Conservation (phyloP, 2,329 filamentous ascomycete genomes). For the Chaetomiaceae sp. region DNA sequence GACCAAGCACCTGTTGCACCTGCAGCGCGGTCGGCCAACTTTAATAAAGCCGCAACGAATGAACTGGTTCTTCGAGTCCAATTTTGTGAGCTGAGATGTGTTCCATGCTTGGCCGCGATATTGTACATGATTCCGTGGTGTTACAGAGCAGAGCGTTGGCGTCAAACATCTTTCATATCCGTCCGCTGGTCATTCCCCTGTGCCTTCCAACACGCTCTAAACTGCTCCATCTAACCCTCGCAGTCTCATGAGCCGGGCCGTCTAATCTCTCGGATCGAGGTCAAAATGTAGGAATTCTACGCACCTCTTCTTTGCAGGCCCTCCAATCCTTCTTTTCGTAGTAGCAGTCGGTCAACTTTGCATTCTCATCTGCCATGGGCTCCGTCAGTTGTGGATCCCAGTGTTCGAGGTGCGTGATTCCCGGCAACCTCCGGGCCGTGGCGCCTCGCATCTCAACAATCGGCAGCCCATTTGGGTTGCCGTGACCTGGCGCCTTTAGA, state of each 20-base stretch:
- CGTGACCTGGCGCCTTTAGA: no score
- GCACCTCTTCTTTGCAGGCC: conserved; percentile 77
- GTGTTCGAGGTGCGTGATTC: background rate
- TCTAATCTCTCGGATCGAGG: background rate
- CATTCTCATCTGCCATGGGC: conserved; percentile 68
- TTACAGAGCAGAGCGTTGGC: background rate
- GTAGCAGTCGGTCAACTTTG: conserved; percentile 90
- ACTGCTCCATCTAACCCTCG: conserved; percentile 71
- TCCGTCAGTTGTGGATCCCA: conserved; percentile 3
- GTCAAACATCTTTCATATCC: conserved; percentile 60
- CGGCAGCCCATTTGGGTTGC: no score
- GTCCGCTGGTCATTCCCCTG: conserved; percentile 85
- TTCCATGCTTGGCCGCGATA: no score
- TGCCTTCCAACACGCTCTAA: conserved; percentile 85
- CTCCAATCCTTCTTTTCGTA: conserved; percentile 96
- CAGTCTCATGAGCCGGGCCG: conserved; percentile 11
- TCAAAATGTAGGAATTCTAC: background rate
- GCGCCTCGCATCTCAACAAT: conserved; percentile 1
- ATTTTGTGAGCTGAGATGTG: no score
- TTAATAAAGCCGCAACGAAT: no score
- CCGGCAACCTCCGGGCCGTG: conserved; percentile 12
- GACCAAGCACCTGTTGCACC: no score
- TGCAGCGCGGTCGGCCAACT: no score
- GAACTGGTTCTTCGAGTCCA: no score
- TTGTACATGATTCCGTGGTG: background rate